Conservation (phyloP, 306 rosid genomes). For the Vicia villosa region DNA sequence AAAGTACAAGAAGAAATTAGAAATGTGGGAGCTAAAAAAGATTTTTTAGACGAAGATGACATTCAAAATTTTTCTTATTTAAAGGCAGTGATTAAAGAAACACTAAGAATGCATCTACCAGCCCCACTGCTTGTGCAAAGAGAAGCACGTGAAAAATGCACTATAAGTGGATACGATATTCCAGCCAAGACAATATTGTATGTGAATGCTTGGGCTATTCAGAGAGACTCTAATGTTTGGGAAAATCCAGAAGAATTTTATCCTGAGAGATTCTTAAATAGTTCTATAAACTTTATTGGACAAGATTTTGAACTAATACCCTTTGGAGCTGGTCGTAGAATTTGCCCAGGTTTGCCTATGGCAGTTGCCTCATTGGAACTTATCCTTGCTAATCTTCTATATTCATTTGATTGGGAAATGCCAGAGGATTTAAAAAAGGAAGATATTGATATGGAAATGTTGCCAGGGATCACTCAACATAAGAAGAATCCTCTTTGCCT, state of each 20-base stretch:
- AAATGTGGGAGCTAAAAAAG: background rate
- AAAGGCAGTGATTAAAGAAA: slow-evolving; percentile 7
- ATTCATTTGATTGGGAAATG: background rate
- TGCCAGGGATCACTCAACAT: slow-evolving; percentile 1
- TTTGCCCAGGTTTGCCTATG: background rate
- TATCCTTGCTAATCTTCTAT: background rate
- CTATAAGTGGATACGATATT: background rate
- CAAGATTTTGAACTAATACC: slow-evolving; percentile 2
- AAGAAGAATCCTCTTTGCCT: slow-evolving; percentile 1
- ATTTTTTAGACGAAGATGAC: slow-evolving; percentile 24
- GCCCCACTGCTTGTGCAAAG: background rate
- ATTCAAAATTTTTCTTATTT: slow-evolving; percentile 23
- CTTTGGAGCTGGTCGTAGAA: slow-evolving; percentile 7
- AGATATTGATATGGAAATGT: background rate
- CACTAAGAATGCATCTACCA: background rate
- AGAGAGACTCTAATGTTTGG: background rate
- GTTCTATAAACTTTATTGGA: background rate
- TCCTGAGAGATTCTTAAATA: background rate
- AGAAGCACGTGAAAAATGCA: background rate
- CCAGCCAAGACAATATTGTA: background rate
- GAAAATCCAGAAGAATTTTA: background rate
- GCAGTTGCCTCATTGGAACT: background rate
- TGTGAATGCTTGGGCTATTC: background rate
- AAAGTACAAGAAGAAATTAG: slow-evolving; percentile 9
- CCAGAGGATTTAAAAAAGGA: background rate